Base-by-base conservation (phyloP, 2,329 filamentous ascomycete species). In the Ampelomyces quisqualis region DNA sequence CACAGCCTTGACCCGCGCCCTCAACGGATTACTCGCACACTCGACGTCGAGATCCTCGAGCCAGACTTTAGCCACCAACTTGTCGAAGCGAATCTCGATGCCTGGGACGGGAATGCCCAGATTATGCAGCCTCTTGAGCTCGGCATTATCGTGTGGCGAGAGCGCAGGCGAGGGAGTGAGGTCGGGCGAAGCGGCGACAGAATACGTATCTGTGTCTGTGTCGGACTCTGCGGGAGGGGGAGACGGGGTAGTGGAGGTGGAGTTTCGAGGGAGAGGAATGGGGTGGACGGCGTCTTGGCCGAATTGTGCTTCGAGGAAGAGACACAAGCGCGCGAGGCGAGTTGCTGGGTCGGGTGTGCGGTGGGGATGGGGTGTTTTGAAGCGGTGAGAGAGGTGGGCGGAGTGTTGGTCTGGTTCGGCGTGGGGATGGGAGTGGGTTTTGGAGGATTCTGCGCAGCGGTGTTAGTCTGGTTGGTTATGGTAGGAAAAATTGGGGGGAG, bases 251-350 rank as follows among this genome's bases (percentile, higher is more conserved):
- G 52, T 20, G 72, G 56, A 45, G 5, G 70, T 49, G 0, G 75
- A 73, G 2, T 82, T 66, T 66, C 82, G 79, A 45, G 72, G 89
- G 73, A 60, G 73, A 15, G 84, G 78, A 52, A 97, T 86, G 4
- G 91, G 90, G 0, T 79, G 76, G 41, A 97, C 83, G 45, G 88
- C 85, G 50, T 93, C 85, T 21, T 81, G 77, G 47, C 93, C 93
- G 63, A 98, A 98, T 67, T 98, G 93, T 2, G 90, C 88, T 74
- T 98, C 93, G 10, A 98, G 84, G 74, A 98, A 95, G 82, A 95
- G 88, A 71, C 94, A 86, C 14, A 98, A 81, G 22, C 91, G 84
- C 49, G 85, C 81, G 27, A 97, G 82, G 27, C 88, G 85, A 55
- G 95, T 88, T 30, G 85, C 77, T 0, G 90, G 77, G 7, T 79